Conservation (phyloP, 2,329 filamentous ascomycete genomes). For the Xylogone sp. region DNA sequence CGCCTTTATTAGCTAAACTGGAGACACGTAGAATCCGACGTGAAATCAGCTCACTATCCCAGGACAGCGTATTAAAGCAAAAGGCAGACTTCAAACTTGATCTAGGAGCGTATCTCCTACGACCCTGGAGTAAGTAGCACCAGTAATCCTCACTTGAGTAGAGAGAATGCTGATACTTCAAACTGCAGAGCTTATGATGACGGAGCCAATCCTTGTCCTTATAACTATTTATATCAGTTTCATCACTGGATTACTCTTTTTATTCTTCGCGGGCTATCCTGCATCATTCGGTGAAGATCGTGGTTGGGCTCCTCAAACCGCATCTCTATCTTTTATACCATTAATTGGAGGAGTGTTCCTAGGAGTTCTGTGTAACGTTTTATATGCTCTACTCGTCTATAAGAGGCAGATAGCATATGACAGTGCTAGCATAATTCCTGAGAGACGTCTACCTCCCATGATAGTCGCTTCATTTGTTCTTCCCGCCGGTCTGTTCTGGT, state of each 20-base stretch:
- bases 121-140: neutral
- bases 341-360: neutral
- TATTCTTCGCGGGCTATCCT: neutral
- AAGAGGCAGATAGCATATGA: neutral
- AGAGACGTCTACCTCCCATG: conserved; percentile 46
- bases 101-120: neutral
- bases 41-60: neutral
- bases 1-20: neutral
- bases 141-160: neutral
- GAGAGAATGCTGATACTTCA: neutral
- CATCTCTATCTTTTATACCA: neutral
- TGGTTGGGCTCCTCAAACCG: neutral
- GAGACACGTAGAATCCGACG: neutral
- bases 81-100: neutral
- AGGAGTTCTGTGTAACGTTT: neutral
- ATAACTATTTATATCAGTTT: neutral
- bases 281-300: neutral
- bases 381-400: neutral
- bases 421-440: conserved; percentile 31
- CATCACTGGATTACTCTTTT: neutral
- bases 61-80: neutral
- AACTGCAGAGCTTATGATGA: neutral
- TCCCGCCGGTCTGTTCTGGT: conserved; percentile 73
- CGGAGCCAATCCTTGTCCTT: neutral
- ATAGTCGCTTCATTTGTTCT: conserved; percentile 58